Base-by-base conservation (phyloP, 495 filamentous ascomycete genomes). In the Penicillium tannophilum region DNA sequence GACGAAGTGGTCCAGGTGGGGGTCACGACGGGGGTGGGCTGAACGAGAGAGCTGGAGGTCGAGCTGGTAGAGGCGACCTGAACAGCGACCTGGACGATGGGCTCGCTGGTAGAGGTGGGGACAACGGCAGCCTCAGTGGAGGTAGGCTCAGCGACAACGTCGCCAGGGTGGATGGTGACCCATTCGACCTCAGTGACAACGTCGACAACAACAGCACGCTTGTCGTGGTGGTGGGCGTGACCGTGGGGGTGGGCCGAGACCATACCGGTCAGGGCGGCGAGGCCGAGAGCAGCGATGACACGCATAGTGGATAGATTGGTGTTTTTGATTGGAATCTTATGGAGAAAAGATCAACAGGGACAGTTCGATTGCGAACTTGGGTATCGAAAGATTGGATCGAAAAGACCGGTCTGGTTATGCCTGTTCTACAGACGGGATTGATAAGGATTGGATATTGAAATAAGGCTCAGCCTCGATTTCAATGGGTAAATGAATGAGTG, bases 241-340 rank as follows among this genome's bases (percentile, higher is more conserved):
- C 36, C 53, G 53, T 47, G 53, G 45, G 53, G 53, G 3, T 43
- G 62, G 10, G 67, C 69, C 2, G 56, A 30, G 52, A 58, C 64
- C 36, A 61, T 43, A 11, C 56, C 41, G 56, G 65, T 60, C 35
- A 68, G 50, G 44, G 62, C 33, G 46, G 61, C 47, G 28, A 70
- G 35, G 35, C 56, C 48, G 33, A 62, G 17, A 31, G 56, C 39
- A 46, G 61, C 66, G 42, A 64, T 52, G 61, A 72, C 64, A 8
- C 54, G 31, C 69, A 72, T 72, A 19, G 36, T 65, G 60, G 33
- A 46, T 49, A 41, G 19, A 11, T n/a, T 49, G 19, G n/a, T 17
- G 42, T 56, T 39, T 47, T 39, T 31, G 44, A 23, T 48, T 23
- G 33, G 20, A 6, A 10, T 26, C 45, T 47, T 20, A 47, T 47